These are phyloP conservation scores for Gossypium stocksii DNA, from an alignment of 345 rosid species.

Conservation along the genomic window DNA sequence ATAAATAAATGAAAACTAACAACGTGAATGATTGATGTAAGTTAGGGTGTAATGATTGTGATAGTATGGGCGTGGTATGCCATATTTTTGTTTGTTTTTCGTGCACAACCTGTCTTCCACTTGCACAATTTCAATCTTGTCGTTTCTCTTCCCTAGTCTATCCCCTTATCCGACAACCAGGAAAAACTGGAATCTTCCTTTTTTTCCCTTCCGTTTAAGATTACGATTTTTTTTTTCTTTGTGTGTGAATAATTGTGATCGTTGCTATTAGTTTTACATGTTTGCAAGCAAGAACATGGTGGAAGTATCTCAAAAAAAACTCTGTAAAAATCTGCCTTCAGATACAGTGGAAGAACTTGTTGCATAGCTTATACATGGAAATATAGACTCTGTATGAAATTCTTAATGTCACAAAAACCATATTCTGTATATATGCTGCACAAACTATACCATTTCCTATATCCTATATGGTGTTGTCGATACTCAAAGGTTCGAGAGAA, in stretches of 20 bases:
- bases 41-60: not conserved
- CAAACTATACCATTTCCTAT: constrained; percentile 23
- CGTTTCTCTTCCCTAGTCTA: not conserved
- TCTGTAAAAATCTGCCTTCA: not conserved
- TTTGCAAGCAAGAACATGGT: not conserved
- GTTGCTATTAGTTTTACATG: not conserved
- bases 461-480: constrained; percentile 29
- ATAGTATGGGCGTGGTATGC: not conserved
- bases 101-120: not conserved
- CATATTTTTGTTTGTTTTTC: not conserved
- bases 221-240: not conserved
- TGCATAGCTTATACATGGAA: constrained; percentile 1
- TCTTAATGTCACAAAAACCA: not conserved
- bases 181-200: not conserved
- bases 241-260: not conserved
- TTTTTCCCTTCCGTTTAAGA: not conserved
- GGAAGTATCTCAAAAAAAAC: not conserved
- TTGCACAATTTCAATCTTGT: constrained; percentile 2
- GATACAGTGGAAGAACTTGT: constrained; percentile 5
- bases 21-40: not conserved
- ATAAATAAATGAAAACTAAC: constrained; percentile 1
- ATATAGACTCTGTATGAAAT: not conserved
- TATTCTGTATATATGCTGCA: constrained; percentile 10
- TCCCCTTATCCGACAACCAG: not conserved
- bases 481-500: constrained; percentile 51